Evolutionary conservation across 2,329 filamentous ascomycete species (phyloP).

Genomic region (Aspergillus neotritici): DNA sequence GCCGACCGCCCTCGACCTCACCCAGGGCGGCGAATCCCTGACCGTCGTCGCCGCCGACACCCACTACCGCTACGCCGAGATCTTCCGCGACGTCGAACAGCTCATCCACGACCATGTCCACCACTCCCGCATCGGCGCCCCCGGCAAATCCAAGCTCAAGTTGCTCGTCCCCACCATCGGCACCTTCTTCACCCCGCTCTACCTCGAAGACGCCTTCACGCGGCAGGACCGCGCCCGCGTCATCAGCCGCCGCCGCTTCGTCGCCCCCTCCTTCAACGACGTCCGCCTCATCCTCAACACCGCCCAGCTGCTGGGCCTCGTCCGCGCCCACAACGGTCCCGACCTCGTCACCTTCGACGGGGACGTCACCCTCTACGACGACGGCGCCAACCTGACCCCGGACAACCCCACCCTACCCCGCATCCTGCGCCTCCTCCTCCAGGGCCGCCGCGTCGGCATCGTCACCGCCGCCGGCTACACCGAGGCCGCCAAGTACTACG

Average conservation of each 20-base stretch:
- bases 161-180: conserved; percentile 86
- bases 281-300: conserved; percentile 89
- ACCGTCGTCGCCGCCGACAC: conserved; percentile 71
- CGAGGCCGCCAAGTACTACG: conserved; percentile 76
- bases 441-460: conserved; percentile 81
- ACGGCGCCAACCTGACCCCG: conserved; percentile 72
- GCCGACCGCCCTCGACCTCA: conserved; percentile 76
- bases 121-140: conserved; percentile 60
- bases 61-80: conserved; percentile 85
- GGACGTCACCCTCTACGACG: conserved; percentile 91
- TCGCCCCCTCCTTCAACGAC: conserved; percentile 96
- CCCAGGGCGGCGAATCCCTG: conserved; percentile 55
- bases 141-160: conserved; percentile 80
- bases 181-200: conserved; percentile 85
- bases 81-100: conserved; percentile 86
- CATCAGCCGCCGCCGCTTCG: conserved; percentile 87
- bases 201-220: conserved; percentile 82
- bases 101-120: conserved; percentile 86
- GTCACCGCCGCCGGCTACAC: conserved; percentile 96
- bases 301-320: conserved; percentile 88
- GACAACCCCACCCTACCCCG: conserved; percentile 70
- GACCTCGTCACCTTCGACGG: conserved; percentile 94
- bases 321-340: conserved; percentile 59
- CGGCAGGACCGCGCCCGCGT: conserved; percentile 80
- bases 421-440: conserved; percentile 64